Evolutionary conservation across 441 rosid genomes (phyloP).

Genomic region (Raphanus hybrid): DNA sequence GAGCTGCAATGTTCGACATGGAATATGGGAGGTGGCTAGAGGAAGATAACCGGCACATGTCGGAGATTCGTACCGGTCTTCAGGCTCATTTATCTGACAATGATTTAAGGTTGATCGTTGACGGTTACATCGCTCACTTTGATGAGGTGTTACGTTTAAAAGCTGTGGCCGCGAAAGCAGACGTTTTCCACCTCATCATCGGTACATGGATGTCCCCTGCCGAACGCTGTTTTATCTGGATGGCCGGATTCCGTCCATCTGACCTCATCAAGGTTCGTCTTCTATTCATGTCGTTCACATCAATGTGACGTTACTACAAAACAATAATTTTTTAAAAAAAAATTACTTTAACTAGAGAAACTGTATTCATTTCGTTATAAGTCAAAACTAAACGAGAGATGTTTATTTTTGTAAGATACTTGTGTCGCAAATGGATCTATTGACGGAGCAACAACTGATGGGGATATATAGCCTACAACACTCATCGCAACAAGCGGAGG

Average conservation of each 20-base stretch:
- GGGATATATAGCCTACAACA: constrained; percentile 76
- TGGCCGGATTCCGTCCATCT: constrained; percentile 82
- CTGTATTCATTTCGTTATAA: not conserved
- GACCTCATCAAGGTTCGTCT: constrained; percentile 68
- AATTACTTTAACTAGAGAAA: not conserved
- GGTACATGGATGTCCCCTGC: constrained; percentile 76
- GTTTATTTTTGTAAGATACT: constrained; percentile 46
- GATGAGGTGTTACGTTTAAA: constrained; percentile 66
- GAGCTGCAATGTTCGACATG: constrained; percentile 73
- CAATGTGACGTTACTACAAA: not conserved
- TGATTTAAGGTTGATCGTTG: constrained; percentile 61
- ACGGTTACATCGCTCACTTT: constrained; percentile 65
- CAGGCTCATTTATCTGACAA: constrained; percentile 65
- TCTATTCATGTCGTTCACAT: not conserved
- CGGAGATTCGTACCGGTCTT: constrained; percentile 64
- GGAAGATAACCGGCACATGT: constrained; percentile 68
- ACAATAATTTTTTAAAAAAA: not conserved
- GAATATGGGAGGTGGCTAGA: constrained; percentile 82
- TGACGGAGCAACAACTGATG: constrained; percentile 77
- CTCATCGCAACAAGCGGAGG: constrained; percentile 79
- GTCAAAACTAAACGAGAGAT: constrained; percentile 6
- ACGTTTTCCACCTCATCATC: constrained; percentile 67
- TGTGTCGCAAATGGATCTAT: constrained; percentile 63
- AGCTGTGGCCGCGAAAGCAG: constrained; percentile 58
- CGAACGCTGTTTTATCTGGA: constrained; percentile 84